Percentiles rank a stretch among this genome's conserved stretches.
These are phyloP conservation scores for Penicillium sp. DNA, from an alignment of 2,329 filamentous ascomycete genomes.

Conservation along the genomic window DNA sequence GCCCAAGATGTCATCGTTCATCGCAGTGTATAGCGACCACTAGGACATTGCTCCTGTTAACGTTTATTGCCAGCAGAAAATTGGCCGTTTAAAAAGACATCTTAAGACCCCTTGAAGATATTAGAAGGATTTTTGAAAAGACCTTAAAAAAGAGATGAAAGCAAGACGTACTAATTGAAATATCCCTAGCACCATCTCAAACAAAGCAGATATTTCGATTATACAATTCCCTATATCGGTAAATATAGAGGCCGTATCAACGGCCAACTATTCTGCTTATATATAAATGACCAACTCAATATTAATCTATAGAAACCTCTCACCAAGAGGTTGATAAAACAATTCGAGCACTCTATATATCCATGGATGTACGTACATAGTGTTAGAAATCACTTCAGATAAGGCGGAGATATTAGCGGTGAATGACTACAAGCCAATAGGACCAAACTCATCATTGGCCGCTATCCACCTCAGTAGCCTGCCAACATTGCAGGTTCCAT, in stretches of 20 bases:
- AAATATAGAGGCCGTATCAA: neutral
- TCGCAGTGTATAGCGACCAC: neutral
- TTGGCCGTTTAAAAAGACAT: neutral
- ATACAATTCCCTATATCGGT: neutral
- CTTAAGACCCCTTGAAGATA: neutral
- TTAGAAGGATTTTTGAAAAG: neutral
- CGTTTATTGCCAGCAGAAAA: neutral
- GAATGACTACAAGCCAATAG: neutral
- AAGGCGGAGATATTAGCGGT: neutral
- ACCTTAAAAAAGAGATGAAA: neutral
- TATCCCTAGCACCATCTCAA: neutral
- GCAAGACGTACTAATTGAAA: too few relatives aligned
- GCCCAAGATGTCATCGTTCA: neutral
- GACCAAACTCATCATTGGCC: fast-evolving
- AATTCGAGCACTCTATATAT: neutral
- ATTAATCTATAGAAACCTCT: too few relatives aligned
- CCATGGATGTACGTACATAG: neutral
- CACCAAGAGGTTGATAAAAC: too few relatives aligned
- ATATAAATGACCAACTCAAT: neutral
- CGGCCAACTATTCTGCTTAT: neutral
- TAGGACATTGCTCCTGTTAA: neutral
- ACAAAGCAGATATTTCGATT: neutral
- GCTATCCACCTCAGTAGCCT: neutral
- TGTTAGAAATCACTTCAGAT: neutral
- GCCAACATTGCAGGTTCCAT: neutral